phyloP scores from a whole-genome alignment of 2,329 filamentous ascomycete species.

The Fusarium albidum region DNA sequence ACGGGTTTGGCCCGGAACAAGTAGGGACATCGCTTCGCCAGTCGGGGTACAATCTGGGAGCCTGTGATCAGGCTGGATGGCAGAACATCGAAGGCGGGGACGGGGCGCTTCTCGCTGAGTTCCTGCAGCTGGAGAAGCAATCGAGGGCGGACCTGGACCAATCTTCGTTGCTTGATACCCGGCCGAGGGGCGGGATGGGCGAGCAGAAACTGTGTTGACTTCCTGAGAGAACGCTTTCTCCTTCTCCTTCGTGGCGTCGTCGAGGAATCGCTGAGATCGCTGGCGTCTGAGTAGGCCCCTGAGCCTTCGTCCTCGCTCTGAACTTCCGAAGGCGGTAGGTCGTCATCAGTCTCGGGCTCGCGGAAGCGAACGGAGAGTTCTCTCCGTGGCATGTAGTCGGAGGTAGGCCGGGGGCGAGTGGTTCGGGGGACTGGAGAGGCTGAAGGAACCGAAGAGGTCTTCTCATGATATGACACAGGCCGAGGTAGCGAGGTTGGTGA shows the following conservation, averaged over 20 bases:
- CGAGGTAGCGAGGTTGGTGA: conserved; percentile 25
- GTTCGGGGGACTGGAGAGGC: conserved; percentile 32
- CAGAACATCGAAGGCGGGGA: conserved; percentile 77
- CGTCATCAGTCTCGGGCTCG: conserved; percentile 44
- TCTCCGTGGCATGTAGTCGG: conserved; percentile 49
- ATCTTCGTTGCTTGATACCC: conserved; percentile 68
- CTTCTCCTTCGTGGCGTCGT: conserved; percentile 48
- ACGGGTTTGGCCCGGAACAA: conserved; percentile 70
- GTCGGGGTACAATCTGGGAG: conserved; percentile 63
- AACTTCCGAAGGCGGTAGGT: conserved; percentile 28
- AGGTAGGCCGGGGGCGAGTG: conserved; percentile 44
- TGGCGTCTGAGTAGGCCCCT: conserved; percentile 51
- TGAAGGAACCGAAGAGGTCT: conserved; percentile 19
- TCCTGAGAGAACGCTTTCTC: conserved; percentile 57
- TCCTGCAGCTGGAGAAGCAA: conserved; percentile 77
- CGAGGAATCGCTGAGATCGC: conserved; percentile 57
- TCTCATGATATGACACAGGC: conserved; percentile 40
- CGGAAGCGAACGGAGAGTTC: conserved; percentile 58
- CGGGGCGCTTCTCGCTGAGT: conserved; percentile 67
- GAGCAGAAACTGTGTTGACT: conserved; percentile 70
- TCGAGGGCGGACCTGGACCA: conserved; percentile 73
- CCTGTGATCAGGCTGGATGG: conserved; percentile 69
- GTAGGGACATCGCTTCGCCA: conserved; percentile 68
- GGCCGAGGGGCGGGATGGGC: conserved; percentile 72
- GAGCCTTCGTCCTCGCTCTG: conserved; percentile 60